Conservation (phyloP, 176 grass and related monocot genomes). For the Raddia guianensis region DNA sequence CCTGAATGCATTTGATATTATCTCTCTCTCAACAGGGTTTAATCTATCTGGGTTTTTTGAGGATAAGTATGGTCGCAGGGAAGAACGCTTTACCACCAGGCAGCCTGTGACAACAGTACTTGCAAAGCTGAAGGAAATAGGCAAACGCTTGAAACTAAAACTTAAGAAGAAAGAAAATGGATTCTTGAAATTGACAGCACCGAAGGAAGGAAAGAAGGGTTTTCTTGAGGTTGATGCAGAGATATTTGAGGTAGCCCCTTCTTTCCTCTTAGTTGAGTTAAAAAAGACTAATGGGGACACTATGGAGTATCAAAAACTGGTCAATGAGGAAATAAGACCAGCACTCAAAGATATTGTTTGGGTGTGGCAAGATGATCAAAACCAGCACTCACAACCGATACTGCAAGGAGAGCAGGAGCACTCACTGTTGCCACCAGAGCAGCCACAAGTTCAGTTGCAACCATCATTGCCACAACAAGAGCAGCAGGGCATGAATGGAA, state of each 20-base stretch:
- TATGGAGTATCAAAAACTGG: constrained; percentile 71
- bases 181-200: constrained; percentile 57
- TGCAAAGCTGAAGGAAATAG: constrained; percentile 70
- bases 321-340: constrained; percentile 85
- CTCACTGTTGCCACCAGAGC: not conserved
- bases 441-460: constrained; percentile 23
- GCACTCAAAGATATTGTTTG: constrained; percentile 87
- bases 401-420: constrained; percentile 34
- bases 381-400: constrained; percentile 36
- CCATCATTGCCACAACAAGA: constrained; percentile 27
- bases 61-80: constrained; percentile 52
- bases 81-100: constrained; percentile 76
- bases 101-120: constrained; percentile 57
- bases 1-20: constrained; percentile 94
- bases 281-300: constrained; percentile 82
- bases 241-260: constrained; percentile 78
- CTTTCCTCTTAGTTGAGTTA: constrained; percentile 83
- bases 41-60: constrained; percentile 81
- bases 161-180: constrained; percentile 85
- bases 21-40: constrained; percentile 82
- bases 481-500: not conserved
- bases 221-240: constrained; percentile 71
- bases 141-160: constrained; percentile 61
- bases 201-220: constrained; percentile 85
- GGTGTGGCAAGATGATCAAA: constrained; percentile 76